Base-by-base conservation (phyloP, 768 basidiomycete species). In the Leccinum uliginosum region DNA sequence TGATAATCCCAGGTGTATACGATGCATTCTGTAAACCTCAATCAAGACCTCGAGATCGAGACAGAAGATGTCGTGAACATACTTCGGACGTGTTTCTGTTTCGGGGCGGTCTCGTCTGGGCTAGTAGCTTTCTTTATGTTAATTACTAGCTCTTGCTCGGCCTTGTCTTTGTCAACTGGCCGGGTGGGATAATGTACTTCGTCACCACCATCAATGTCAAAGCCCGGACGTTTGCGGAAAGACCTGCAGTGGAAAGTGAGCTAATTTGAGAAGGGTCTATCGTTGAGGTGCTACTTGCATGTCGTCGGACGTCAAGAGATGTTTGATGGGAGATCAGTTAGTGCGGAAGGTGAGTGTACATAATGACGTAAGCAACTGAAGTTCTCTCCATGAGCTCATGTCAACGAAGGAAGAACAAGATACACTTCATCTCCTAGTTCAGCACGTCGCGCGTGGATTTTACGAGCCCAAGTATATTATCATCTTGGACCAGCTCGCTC, bases 1-100 rank as follows among this genome's bases (percentile, higher is more conserved):
- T 98, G 95, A 67, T 98, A 98, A 73, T 99, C 97, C 95, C 95
- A 98, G 7, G 97, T 98, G 73, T 94, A 99, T 24, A 98, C 92
- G 70, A 99, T 98, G 66, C 91, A 93, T 78, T 98, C 96, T 98
- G 71, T 10, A 9, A 30, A n/a, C n/a, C 21, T 34, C 27, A 9
- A 50, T 73, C 49, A 43, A 71, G 58, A 50, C 55, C 26, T 27
- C 23, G 47, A 34, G 40, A 54, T 17, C 32, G 17, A 59, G 52
- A 53, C 44, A 30, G 56, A 62, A 51, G 8, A 60, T 57, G 51
- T 53, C 58, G 46, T 43, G 47, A 53, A 80, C 88, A 71, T 75
- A 98, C 96, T 98, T 71, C 97, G 85, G 65, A 99, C 97, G 70
- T 99, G 97, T 71, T 99, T 99, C 81, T 98, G 95, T 74, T 99